A percentile compares a stretch with the other conserved stretches of the same genome.
phyloP scores from a whole-genome alignment of 1,139 yeast genomes.

The Suhomyces yuchorum region DNA sequence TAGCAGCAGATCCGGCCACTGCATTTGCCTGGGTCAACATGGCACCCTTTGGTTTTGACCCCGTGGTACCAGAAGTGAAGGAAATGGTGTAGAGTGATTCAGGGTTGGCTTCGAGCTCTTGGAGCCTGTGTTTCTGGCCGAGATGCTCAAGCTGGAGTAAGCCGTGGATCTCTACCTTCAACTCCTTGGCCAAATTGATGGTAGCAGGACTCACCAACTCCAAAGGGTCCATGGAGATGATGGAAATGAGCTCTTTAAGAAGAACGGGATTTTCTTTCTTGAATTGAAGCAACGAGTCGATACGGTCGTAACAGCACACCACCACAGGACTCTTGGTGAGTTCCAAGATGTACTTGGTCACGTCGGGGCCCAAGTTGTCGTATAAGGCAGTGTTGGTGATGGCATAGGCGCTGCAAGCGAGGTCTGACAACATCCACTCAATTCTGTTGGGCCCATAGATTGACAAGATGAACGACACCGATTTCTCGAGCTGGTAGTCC shows the following conservation, averaged over 20 bases:
- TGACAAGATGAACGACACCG: slow-evolving; percentile 35
- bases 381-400: slow-evolving; percentile 43
- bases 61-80: slow-evolving; percentile 48
- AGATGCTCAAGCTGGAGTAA: slow-evolving; percentile 20
- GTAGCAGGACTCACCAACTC: slow-evolving; percentile 1
- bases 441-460: slow-evolving; percentile 38
- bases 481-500: slow-evolving; percentile 15
- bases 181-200: slow-evolving; percentile 14
- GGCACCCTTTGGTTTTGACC: slow-evolving; percentile 45
- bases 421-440: slow-evolving; percentile 44
- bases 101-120: slow-evolving; percentile 30
- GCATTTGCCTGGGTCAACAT: slow-evolving; percentile 35
- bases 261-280: slow-evolving; percentile 28
- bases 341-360: slow-evolving; percentile 38
- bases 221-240: slow-evolving; percentile 41
- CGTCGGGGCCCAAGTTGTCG: slow-evolving; percentile 41
- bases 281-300: slow-evolving; percentile 28
- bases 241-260: slow-evolving; percentile 31
- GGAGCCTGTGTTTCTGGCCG: slow-evolving; percentile 17
- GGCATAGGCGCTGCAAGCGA: slow-evolving; percentile 39
- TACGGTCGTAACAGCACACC: slow-evolving; percentile 35
- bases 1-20: slow-evolving; percentile 28
- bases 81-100: slow-evolving; percentile 40
- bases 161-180: slow-evolving; percentile 18
- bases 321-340: slow-evolving; percentile 41